Base-by-base conservation (phyloP, 257 asterid species). In the Ocimum tenuiflorum region DNA sequence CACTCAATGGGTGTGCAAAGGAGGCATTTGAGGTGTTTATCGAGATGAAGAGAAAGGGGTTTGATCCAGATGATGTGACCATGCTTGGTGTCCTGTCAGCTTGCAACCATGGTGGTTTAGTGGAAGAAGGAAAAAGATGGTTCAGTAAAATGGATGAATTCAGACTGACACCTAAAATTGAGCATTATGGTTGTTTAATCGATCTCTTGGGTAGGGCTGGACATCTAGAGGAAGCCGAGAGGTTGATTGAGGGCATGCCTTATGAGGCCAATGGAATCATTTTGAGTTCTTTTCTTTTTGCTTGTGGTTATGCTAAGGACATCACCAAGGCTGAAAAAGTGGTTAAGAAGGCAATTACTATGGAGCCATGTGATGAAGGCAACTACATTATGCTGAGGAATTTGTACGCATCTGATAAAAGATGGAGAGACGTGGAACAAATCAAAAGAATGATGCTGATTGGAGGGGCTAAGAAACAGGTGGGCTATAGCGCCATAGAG, bases 141-240 rank as follows among this genome's bases (percentile, higher is more conserved):
- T 87, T 89, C 60, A 22, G 50, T 43, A 87, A 78, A 68, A 92
- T 89, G 91, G 75, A 49, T 60, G 86, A 78, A 13, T 79, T 78
- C 9, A 58, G 68, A 15, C 75, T 89, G 19, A 76, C 77, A 18
- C 91, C 94, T 0, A 64, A 60, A 73, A 79, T 92, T 13, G 86
- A 86, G 82, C 99, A 92, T 58, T 92, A 89, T 49, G 96, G 99
- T 15, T 92, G 97, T 76, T 42, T 89, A 54, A 80, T 89, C 2
- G 97, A 92, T 77, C 88, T 92, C 24, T 57, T 92, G 73, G 97
- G 97, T 45, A 79, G 96, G 79, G 89, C 96, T 3, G 97, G 99
- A 11, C 64, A 77, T 63, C 53, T 92, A 78, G 91, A 82, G 73
- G 97, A 89, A 82, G 97, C 96, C 7, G 97, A 92, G 68, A 76